Conservation (phyloP, 768 basidiomycete species). For the Lactarius hatsudake region DNA sequence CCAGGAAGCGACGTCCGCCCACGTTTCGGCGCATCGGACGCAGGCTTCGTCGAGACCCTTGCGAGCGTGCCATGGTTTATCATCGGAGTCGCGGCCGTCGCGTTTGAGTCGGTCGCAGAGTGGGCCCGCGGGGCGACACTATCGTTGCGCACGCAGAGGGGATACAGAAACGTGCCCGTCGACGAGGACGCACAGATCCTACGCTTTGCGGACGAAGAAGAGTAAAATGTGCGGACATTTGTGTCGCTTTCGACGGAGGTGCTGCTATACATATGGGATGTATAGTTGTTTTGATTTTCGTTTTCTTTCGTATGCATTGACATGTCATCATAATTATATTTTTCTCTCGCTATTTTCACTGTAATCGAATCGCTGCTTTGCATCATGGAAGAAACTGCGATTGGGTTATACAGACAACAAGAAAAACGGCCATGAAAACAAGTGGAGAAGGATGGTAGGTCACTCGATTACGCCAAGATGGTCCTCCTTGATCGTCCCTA, state of each 20-base stretch:
- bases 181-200: slow-evolving; percentile 89
- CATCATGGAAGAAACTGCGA: background rate
- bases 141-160: slow-evolving; percentile 50
- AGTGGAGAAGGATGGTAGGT: background rate
- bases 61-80: slow-evolving; percentile 91
- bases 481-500: slow-evolving; percentile 97
- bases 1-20: slow-evolving; percentile 47
- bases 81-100: slow-evolving; percentile 72
- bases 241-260: background rate
- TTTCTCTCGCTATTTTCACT: background rate
- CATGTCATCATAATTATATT: background rate
- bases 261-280: slow-evolving; percentile 4
- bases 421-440: background rate
- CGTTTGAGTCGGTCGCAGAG: slow-evolving; percentile 61
- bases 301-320: background rate
- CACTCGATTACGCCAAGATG: slow-evolving; percentile 91
- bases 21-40: slow-evolving; percentile 39
- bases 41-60: slow-evolving; percentile 62
- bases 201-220: slow-evolving; percentile 77
- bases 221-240: background rate
- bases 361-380: slow-evolving; percentile 8
- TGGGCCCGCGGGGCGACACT: slow-evolving; percentile 40
- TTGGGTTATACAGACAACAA: slow-evolving; percentile 7
- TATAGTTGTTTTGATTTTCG: slow-evolving; percentile 1
- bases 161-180: slow-evolving; percentile 69